Evolutionary conservation across 2,329 filamentous ascomycete species (phyloP).

Genomic region (Penicillium corylophilum): DNA sequence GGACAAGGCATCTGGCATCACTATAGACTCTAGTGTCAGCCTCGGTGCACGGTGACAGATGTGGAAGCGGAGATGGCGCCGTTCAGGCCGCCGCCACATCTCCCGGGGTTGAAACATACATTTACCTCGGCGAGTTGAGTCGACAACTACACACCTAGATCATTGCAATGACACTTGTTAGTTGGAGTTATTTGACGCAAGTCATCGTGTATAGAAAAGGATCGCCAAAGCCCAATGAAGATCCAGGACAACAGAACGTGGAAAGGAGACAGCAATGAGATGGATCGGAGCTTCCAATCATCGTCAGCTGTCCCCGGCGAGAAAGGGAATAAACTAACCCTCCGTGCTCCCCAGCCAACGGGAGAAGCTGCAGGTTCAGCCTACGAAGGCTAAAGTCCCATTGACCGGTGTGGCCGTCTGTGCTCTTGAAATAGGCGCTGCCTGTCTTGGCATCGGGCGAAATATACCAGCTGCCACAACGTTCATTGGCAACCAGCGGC

Average conservation of each 20-base stretch:
- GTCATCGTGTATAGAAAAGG: neutral
- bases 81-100: neutral
- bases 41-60: slow-evolving; percentile 6
- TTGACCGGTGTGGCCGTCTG: slow-evolving; percentile 85
- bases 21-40: slow-evolving; percentile 41
- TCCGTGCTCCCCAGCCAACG: slow-evolving; percentile 63
- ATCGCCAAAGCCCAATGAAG: neutral
- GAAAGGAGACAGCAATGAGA: neutral
- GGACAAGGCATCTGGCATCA: slow-evolving; percentile 89
- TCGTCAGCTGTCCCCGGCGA: neutral
- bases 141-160: slow-evolving; percentile 68
- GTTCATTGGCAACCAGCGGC: slow-evolving; percentile 85
- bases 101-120: slow-evolving; percentile 47
- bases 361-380: slow-evolving; percentile 78
- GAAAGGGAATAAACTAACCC: slow-evolving; percentile 53
- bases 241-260: neutral
- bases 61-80: neutral
- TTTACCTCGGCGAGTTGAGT: slow-evolving; percentile 90
- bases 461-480: slow-evolving; percentile 96
- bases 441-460: slow-evolving; percentile 61
- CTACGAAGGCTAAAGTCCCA: slow-evolving; percentile 87
- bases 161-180: slow-evolving; percentile 9
- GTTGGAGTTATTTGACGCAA: slow-evolving; percentile 3
- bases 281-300: neutral
- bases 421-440: slow-evolving; percentile 96